Percentiles rank a stretch among this genome's conserved stretches.
These are phyloP conservation scores for Xylaria flabelliformis DNA, from an alignment of 495 filamentous ascomycete genomes.

Conservation along the genomic window DNA sequence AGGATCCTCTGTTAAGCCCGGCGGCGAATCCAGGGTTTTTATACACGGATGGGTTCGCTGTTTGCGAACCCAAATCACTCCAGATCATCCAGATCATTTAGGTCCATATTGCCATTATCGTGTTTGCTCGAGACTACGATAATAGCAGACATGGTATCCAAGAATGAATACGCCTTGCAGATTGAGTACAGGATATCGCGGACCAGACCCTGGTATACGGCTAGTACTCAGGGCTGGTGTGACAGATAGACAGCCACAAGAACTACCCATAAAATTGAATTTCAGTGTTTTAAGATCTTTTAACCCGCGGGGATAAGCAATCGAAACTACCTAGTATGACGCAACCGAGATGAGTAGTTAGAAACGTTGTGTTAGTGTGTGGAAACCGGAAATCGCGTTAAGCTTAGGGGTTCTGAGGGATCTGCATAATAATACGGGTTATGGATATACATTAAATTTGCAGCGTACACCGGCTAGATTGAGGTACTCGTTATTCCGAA, in stretches of 20 bases:
- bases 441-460: not conserved
- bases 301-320: not conserved
- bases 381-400: not conserved
- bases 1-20: too few species aligned
- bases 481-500: not conserved
- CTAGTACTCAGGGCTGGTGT: too few species aligned
- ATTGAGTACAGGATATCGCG: too few species aligned
- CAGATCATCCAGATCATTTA: too few species aligned
- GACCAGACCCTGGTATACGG: too few species aligned
- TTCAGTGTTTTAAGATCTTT: not conserved
- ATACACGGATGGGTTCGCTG: too few species aligned
- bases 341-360: not conserved
- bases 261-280: not conserved
- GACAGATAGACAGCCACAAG: not conserved
- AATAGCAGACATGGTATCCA: too few species aligned
- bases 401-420: not conserved
- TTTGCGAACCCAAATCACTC: too few species aligned
- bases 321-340: not conserved
- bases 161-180: too few species aligned
- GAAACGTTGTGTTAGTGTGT: not conserved
- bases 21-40: too few species aligned
- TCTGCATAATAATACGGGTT: constrained; percentile 10
- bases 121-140: too few species aligned
- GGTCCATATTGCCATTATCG: too few species aligned
- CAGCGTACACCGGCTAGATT: not conserved